Evolutionary conservation across 2,329 filamentous ascomycete species (phyloP), one percentile per base, ranked within the genome.

Genomic region (Scortechinia acanthostroma): DNA sequence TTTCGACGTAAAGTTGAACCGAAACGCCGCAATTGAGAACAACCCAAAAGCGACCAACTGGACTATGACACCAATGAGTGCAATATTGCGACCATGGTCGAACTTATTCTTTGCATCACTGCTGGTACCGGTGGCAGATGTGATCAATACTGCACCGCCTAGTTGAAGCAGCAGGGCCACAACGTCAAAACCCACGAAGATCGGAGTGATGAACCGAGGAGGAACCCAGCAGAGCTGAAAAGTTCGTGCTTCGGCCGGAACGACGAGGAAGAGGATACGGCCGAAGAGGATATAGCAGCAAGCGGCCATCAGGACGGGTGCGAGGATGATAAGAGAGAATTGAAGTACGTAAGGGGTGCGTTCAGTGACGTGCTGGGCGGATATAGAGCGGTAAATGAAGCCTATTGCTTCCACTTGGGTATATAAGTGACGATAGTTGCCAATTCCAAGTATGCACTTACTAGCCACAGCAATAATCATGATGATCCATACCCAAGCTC

Each of bases 381-480:
- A 52, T 14, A 53, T 17, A 21, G 45, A 50, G 22, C 55, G 40
- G 1, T 47, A 40, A 21, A 56, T 52, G 23, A 53, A 56, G 4
- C 53, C 54, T 16, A 45, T 47, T 28, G 47, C 44, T 43, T 56
- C 53, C 54, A 55, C 51, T 49, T 16, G 37, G 21, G 14, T 21
- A 4, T 28, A 4, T 4, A 25, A 35, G 16, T 43, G 22, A 10
- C 33, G 14, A 25, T 21, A 2, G 15, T 10, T 17, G 14, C 42
- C 14, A 6, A 21, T 21, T 21, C 17, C 33, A 14, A n/a, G n/a
- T n/a, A n/a, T n/a, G 2, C 3, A 51, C 55, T 35, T 54, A 62
- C 58, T 62, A 6, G 47, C 55, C 21, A 53, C 44, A 14, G 59
- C 55, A 10, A 61, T 2, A 2, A 62, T 55, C 57, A 63, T 62